Evolutionary conservation across 2,329 filamentous ascomycete species (phyloP), one percentile per base, ranked within the genome.

Genomic region (Aureobasidium melanogenum): DNA sequence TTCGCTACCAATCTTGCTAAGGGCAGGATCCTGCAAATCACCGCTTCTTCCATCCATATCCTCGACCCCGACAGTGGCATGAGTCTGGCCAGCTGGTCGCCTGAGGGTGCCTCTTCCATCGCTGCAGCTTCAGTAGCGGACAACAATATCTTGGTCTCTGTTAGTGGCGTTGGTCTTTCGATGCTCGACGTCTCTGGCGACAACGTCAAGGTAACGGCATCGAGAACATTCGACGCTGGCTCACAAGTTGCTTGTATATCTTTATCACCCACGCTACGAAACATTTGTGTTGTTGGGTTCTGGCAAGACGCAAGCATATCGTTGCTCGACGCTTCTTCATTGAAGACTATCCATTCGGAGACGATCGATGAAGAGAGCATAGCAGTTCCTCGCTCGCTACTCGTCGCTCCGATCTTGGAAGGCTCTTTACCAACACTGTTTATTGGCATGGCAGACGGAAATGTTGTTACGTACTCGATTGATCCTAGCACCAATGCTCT

Each of bases 361-460:
- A 78, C 79, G 2, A 75, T 73, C 0, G 77, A 79, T 0, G 71
- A 83, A 28, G 86, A 92, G 62, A 86, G 84, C 46, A 82, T 88
- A 8, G 91, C 90, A 0, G 86, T 97, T 30, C 92, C 94, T 0
- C 83, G 93, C 64, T 91, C 91, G 56, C 81, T 97, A 30, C 84
- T 87, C 0, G 81, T 97, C 8, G 87, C 89, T 5, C 86, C 92
- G 64, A 81, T 97, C 4, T 82, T 97, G 34, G 71, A 74, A 14
- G 73, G 80, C 47, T 86, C 87, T 15, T 79, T 80, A 7, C 88
- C 91, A 0, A 96, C 89, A 0, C 79, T 99, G 0, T 88, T 99
- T 64, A 82, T 96, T 34, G 89, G 93, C 14, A 88, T 97, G 82
- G 91, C 95, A 51, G 93, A 97, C 73, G 94, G 94, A 4, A 90